These are phyloP conservation scores for Jaltomata sinuosa DNA, from an alignment of 257 asterid species.

Conservation along the genomic window DNA sequence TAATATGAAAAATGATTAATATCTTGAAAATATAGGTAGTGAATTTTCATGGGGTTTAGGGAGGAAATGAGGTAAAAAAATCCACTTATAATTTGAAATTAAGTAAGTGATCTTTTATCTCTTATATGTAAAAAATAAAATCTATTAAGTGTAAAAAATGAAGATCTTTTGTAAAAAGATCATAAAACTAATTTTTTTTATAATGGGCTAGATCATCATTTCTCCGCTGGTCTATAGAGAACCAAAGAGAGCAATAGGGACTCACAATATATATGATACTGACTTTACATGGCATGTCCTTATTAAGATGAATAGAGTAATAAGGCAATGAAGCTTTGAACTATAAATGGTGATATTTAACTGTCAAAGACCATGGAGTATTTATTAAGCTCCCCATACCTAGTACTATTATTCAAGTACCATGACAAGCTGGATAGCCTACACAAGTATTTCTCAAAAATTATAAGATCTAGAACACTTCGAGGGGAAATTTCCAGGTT, in stretches of 20 bases:
- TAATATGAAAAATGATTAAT: background rate
- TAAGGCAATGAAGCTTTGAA: background rate
- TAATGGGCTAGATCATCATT: too few relatives aligned
- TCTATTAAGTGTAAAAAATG: too few relatives aligned
- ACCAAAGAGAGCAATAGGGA: background rate
- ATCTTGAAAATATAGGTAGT: background rate
- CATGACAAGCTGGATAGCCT: background rate
- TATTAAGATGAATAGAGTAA: background rate
- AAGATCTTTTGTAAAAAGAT: too few relatives aligned
- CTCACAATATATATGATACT: background rate
- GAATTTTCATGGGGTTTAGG: background rate
- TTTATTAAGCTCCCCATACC: background rate
- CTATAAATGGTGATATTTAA: background rate
- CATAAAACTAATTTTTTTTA: too few relatives aligned
- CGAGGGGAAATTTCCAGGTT: background rate
- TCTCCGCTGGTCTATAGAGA: too few relatives aligned
- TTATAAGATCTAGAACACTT: background rate
- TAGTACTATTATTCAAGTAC: background rate
- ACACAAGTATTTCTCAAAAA: background rate
- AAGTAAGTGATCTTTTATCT: too few relatives aligned
- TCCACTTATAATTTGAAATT: too few relatives aligned
- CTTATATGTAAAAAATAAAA: too few relatives aligned
- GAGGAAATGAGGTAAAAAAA: too few relatives aligned
- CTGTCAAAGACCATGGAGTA: background rate
- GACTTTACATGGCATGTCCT: background rate